Evolutionary conservation across 202 grass and related monocot species (phyloP).

Genomic region (Hordeum pubiflorum): DNA sequence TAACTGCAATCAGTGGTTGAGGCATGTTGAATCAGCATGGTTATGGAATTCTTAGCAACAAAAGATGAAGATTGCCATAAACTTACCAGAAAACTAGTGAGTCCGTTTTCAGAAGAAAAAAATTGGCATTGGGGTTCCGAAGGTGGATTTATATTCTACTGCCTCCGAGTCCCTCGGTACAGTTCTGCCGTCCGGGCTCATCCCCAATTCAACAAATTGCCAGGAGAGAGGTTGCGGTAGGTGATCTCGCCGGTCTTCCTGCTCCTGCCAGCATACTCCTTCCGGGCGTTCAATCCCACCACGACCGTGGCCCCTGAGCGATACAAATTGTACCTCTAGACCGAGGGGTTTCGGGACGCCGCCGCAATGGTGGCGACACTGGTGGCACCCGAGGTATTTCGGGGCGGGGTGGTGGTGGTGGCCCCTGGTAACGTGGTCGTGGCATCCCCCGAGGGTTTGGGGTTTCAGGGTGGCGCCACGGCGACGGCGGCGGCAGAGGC

Average conservation of each 20-base stretch:
- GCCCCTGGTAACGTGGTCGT: too few species aligned
- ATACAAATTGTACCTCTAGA: too few species aligned
- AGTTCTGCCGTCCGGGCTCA: slow-evolving; percentile 1
- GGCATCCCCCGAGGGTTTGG: too few species aligned
- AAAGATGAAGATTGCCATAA: not conserved
- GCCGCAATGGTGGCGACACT: not conserved
- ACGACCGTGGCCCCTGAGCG: too few species aligned
- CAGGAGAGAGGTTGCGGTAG: not conserved
- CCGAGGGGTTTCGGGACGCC: not conserved
- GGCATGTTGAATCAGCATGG: not conserved
- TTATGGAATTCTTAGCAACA: not conserved
- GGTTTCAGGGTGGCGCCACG: not conserved
- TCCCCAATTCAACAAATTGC: not conserved
- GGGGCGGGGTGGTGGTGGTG: not conserved
- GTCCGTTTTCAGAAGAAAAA: not conserved
- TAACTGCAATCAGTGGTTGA: not conserved
- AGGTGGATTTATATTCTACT: slow-evolving; percentile 24
- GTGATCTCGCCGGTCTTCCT: too few species aligned
- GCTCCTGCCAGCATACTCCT: too few species aligned
- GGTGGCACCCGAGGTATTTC: not conserved
- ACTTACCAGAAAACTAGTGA: not conserved
- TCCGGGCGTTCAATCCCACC: too few species aligned
- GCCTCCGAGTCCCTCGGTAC: slow-evolving; percentile 21
- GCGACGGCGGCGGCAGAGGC: not conserved
- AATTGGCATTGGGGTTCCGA: not conserved